Percentiles rank a stretch among this genome's conserved stretches.
Conservation (phyloP, 192 early-diverging fungal genomes). For the Backusella liffmaniae region DNA sequence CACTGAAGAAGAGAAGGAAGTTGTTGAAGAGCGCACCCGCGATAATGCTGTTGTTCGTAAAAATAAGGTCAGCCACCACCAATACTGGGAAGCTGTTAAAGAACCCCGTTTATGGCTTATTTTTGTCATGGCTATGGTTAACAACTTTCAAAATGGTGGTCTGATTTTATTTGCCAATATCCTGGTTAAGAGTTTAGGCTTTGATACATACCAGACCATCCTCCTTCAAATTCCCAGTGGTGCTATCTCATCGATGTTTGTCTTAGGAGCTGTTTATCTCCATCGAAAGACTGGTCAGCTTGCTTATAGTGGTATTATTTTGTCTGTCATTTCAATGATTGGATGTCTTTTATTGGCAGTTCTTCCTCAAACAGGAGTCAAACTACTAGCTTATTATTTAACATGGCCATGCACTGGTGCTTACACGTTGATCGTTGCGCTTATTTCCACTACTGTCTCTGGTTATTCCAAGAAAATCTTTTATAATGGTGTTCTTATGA, state of each 20-base stretch:
- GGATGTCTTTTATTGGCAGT: constrained; percentile 1
- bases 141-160: constrained; percentile 23
- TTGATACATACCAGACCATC: constrained; percentile 1
- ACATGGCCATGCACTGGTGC: background rate
- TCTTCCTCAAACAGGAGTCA: background rate
- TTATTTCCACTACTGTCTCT: constrained; percentile 4
- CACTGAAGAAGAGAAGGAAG: constrained; percentile 20
- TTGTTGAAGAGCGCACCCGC: constrained; percentile 22
- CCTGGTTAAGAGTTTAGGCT: constrained; percentile 17
- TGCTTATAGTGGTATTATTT: background rate
- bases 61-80: background rate
- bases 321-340: background rate
- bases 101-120: constrained; percentile 26
- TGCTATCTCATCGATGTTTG: background rate
- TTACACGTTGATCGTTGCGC: background rate
- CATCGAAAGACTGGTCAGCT: background rate
- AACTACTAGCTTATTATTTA: constrained; percentile 2
- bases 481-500: constrained; percentile 3
- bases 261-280: background rate
- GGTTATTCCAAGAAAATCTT: constrained; percentile 20
- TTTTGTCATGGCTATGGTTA: background rate
- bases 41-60: constrained; percentile 21
- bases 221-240: constrained; percentile 12
- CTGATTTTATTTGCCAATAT: constrained; percentile 19
- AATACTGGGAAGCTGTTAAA: constrained; percentile 25